These are phyloP conservation scores for Euclidium syriacum DNA, from an alignment of 345 rosid genomes.

Conservation along the genomic window DNA sequence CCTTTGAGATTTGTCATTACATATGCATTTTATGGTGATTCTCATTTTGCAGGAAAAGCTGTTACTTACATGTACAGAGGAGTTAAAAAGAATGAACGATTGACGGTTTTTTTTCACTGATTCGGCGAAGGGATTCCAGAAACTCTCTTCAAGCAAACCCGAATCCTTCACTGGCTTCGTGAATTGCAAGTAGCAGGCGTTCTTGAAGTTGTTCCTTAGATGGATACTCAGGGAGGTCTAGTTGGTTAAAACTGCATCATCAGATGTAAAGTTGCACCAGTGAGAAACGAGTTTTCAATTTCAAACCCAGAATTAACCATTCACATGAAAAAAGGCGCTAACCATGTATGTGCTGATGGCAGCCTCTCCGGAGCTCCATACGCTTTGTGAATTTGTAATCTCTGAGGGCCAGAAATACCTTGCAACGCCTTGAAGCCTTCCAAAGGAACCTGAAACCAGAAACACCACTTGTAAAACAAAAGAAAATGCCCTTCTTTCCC, in stretches of 20 bases:
- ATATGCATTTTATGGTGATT: neutral
- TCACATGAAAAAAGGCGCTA: neutral
- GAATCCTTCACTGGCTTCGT: constrained; percentile 95
- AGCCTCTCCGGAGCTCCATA: constrained; percentile 90
- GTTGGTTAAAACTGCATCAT: constrained; percentile 83
- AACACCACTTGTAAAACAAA: constrained; percentile 1
- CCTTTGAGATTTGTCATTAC: neutral
- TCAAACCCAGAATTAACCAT: neutral
- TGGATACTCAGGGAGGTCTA: constrained; percentile 88
- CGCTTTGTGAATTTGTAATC: constrained; percentile 94
- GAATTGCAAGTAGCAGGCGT: constrained; percentile 86
- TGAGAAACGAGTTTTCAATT: neutral
- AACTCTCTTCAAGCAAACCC: constrained; percentile 67
- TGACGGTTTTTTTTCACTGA: constrained; percentile 1
- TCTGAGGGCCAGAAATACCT: constrained; percentile 96
- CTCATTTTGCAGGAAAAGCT: neutral
- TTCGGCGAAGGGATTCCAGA: neutral
- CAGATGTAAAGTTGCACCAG: neutral
- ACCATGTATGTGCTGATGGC: constrained; percentile 99
- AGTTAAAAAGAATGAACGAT: constrained; percentile 27
- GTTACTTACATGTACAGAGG: constrained; percentile 25
- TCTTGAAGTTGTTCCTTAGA: constrained; percentile 81
- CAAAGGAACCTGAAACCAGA: constrained; percentile 68
- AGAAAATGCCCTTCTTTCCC: neutral
- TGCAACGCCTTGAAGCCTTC: constrained; percentile 93